phyloP scores from a whole-genome alignment of 495 filamentous ascomycete genomes.

The Lasiosphaeria ovina region DNA sequence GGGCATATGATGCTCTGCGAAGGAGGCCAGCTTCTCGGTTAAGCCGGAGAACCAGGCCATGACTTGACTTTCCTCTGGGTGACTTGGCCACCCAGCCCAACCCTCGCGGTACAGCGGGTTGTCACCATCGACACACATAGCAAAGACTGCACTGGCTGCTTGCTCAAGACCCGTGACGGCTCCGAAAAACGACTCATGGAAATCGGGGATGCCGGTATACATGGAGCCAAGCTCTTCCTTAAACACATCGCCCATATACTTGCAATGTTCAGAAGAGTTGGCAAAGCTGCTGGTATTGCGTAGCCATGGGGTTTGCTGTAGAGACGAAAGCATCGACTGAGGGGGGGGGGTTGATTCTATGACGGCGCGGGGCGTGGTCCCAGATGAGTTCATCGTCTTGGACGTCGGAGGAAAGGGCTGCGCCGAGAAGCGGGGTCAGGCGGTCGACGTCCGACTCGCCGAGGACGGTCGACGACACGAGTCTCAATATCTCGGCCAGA shows the following conservation, averaged over 20 bases:
- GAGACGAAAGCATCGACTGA: conserved; percentile 32
- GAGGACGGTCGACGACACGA: conserved; percentile 29
- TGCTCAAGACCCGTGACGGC: conserved; percentile 30
- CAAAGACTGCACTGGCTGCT: conserved; percentile 36
- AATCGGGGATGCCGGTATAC: conserved; percentile 38
- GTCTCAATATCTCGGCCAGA: conserved; percentile 23
- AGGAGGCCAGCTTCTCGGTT: conserved; percentile 31
- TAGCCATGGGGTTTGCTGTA: conserved; percentile 40
- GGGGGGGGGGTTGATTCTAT: conserved; percentile 38
- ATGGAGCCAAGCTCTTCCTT: conserved; percentile 38
- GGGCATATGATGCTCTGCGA: conserved; percentile 20
- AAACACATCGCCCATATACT: conserved; percentile 40
- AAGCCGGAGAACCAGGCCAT: conserved; percentile 38
- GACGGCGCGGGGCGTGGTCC: conserved; percentile 27
- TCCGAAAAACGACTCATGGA: conserved; percentile 40
- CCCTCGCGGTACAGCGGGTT: conserved; percentile 29
- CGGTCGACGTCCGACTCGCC: conserved; percentile 36
- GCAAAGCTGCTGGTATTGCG: conserved; percentile 43
- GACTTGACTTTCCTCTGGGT: conserved; percentile 31
- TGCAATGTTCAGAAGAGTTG: conserved; percentile 43
- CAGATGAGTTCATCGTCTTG: conserved; percentile 29
- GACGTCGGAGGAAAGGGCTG: conserved; percentile 24
- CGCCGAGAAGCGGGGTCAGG: conserved; percentile 32
- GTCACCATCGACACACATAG: conserved; percentile 35
- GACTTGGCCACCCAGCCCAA: conserved; percentile 33